Evolutionary conservation across 208 protist genomes (phyloP).

Genomic region (Leishmania gerbilli): DNA sequence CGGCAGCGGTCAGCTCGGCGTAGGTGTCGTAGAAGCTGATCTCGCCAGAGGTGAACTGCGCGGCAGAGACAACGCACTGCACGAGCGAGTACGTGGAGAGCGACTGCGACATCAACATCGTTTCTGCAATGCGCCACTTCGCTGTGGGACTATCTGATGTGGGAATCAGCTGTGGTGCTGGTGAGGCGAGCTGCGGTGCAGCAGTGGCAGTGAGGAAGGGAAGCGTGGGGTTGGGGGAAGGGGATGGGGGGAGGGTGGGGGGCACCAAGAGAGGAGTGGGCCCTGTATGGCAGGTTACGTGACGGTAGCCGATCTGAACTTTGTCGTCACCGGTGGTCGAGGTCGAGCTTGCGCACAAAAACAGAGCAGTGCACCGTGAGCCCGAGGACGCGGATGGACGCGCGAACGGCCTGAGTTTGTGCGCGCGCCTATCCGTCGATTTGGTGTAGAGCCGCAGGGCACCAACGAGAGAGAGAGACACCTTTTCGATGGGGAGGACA

Average conservation of each 20-base stretch:
- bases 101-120: constrained; percentile 58
- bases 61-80: constrained; percentile 62
- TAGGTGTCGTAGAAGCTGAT: constrained; percentile 67
- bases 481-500: neutral
- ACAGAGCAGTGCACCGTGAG: neutral
- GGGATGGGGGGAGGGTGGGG: neutral
- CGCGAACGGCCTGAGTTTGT: neutral
- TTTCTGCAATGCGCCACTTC: neutral
- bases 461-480: neutral
- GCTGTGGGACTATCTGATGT: neutral
- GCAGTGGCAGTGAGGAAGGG: neutral
- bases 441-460: neutral
- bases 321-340: neutral
- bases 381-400: neutral
- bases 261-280: neutral
- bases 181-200: neutral
- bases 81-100: constrained; percentile 53
- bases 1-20: constrained; percentile 58
- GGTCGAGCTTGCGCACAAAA: neutral
- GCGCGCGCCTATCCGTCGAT: neutral
- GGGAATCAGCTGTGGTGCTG: neutral
- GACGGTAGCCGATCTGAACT: neutral
- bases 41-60: constrained; percentile 68
- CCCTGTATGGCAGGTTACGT: neutral
- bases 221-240: neutral